A percentile compares a stretch with the other conserved stretches of the same genome.
Conservation (phyloP, 176 grass and related monocot species). For the Panicum miliaceum region DNA sequence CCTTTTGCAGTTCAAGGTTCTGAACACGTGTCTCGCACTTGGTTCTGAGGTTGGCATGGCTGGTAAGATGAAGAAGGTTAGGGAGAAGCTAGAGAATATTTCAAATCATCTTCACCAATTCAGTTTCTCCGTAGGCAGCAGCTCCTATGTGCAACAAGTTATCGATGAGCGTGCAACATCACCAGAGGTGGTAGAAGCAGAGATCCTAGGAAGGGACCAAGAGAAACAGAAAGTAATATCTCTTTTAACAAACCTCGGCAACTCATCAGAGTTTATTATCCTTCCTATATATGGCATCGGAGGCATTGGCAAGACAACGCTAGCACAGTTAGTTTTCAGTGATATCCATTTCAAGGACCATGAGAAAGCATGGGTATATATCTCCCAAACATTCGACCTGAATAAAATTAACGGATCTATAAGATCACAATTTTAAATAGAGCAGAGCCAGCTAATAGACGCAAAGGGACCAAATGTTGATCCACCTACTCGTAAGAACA, state of each 20-base stretch:
- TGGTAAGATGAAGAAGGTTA: background rate
- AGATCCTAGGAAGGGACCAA: background rate
- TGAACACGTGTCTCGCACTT: background rate
- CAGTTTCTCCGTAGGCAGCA: background rate
- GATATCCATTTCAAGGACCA: background rate
- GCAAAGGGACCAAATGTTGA: background rate
- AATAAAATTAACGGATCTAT: background rate
- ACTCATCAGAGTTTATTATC: background rate
- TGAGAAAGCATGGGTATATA: conserved; percentile 25
- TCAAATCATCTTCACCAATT: background rate
- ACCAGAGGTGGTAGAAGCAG: background rate
- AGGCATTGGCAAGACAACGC: conserved; percentile 45
- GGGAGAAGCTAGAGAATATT: background rate
- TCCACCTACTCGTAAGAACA: background rate
- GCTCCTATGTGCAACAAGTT: background rate
- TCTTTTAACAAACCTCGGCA: background rate
- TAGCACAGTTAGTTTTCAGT: conserved; percentile 33
- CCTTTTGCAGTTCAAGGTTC: background rate
- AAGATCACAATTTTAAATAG: background rate
- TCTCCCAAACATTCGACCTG: conserved; percentile 28
- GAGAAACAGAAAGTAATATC: background rate
- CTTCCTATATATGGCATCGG: conserved; percentile 42
- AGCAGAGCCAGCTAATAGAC: no score
- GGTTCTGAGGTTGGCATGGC: background rate
- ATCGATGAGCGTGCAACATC: background rate